Evolutionary conservation across 306 rosid genomes (phyloP), one percentile per base, ranked within the genome.

Genomic region (Lablab purpureus): DNA sequence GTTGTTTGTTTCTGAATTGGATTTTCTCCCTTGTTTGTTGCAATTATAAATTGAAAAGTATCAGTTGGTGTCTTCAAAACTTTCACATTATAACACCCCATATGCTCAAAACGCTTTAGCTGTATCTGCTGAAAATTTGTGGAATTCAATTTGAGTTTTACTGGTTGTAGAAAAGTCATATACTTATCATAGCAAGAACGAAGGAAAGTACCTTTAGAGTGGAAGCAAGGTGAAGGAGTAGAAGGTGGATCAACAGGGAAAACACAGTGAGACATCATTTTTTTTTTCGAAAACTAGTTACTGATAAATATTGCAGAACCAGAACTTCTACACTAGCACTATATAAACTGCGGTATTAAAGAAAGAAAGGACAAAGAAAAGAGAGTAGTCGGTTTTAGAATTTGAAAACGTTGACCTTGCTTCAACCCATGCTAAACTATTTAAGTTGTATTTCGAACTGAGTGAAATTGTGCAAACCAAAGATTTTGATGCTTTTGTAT

Each of bases 191-290:
- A 52, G 14, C 4, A 19, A 43, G 17, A 22, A 22, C 0, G 15
- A 49, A 25, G 45, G 36, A 17, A 32, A 13, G 14, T 78, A 90
- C 94, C 89, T 74, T 68, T 82, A 18, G 68, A 49, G 30, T 59
- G 71, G 69, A 69, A 23, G 66, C 50, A 52, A 7, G 82, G 62
- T 63, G 86, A 51, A 54, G 74, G 3, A 5, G 64, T 1, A 5
- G 68, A 60, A 52, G 83, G 14, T 73, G 81, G 47, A 79, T 14
- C 60, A 75, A 83, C 66, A 47, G 73, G 70, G 52, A 72, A 59
- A 77, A 74, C 22, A 66, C 36, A 52, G 13, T 43, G 87, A 77
- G 66, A 27, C 22, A 81, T 79, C 84, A 85, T 88, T 71, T 30
- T 52, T 15, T 1, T 47, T 73, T 78, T 12, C 11, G 25, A 25